phyloP scores from a whole-genome alignment of 257 asterid species.

The Hygrophila difformis region DNA sequence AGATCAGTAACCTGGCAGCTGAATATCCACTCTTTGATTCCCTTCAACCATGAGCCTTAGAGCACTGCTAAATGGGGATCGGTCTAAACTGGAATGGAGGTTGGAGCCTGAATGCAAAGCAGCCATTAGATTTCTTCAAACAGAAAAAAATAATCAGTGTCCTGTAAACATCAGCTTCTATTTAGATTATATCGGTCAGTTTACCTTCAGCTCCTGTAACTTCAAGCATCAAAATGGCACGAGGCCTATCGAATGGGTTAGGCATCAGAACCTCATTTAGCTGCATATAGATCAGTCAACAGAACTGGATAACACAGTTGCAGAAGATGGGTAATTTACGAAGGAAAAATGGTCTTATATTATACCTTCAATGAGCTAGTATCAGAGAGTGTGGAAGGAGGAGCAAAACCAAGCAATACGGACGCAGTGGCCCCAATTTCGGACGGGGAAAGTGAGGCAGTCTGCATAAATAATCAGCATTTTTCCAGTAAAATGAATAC shows the following conservation, averaged over 20 bases:
- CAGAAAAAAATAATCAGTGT: too few species aligned
- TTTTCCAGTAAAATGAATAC: slow-evolving; percentile 10
- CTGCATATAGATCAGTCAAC: slow-evolving; percentile 33
- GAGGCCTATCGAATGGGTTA: slow-evolving; percentile 88
- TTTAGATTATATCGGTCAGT: slow-evolving; percentile 10
- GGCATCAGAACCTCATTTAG: slow-evolving; percentile 80
- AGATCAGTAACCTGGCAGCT: slow-evolving; percentile 55
- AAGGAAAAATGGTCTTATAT: not conserved
- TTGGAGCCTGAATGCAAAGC: slow-evolving; percentile 34
- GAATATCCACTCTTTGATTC: slow-evolving; percentile 44
- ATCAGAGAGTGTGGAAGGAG: slow-evolving; percentile 55
- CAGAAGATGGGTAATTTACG: not conserved
- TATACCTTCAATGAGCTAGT: slow-evolving; percentile 79
- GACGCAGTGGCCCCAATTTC: slow-evolving; percentile 80
- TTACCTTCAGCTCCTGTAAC: slow-evolving; percentile 73
- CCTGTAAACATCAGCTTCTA: slow-evolving; percentile 2
- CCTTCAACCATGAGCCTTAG: slow-evolving; percentile 47
- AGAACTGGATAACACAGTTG: slow-evolving; percentile 9
- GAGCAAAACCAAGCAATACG: slow-evolving; percentile 83
- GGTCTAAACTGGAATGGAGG: slow-evolving; percentile 20
- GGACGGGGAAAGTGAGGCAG: slow-evolving; percentile 43
- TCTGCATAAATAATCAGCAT: slow-evolving; percentile 35
- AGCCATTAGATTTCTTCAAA: too few species aligned
- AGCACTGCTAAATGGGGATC: slow-evolving; percentile 29
- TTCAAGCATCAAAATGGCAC: slow-evolving; percentile 65